phyloP scores from a whole-genome alignment of 768 basidiomycete genomes.

The Russula compacta region DNA sequence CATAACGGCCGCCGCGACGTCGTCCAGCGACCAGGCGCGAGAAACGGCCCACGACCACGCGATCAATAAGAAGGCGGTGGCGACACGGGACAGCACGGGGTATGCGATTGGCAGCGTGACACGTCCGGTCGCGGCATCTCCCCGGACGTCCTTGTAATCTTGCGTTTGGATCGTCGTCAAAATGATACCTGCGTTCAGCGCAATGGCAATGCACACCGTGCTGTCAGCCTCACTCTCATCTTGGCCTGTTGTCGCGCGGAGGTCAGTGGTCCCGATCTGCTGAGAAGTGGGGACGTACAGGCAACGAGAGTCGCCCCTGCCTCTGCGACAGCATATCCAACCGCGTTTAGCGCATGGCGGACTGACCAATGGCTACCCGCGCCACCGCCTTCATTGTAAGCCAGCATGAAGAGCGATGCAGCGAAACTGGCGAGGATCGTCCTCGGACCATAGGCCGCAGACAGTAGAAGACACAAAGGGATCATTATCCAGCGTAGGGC shows the following conservation, averaged over 20 bases:
- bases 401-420: constrained; percentile 17
- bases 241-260: background rate
- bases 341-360: constrained; percentile 30
- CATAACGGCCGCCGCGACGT: constrained; percentile 24
- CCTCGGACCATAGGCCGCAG: constrained; percentile 19
- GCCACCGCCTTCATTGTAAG: constrained; percentile 25
- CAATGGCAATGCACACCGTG: constrained; percentile 27
- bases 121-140: constrained; percentile 33
- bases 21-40: constrained; percentile 30
- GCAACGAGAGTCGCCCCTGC: constrained; percentile 31
- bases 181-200: constrained; percentile 32
- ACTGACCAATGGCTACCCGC: constrained; percentile 27
- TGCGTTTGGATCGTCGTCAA: constrained; percentile 41
- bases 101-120: constrained; percentile 37
- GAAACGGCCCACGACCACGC: constrained; percentile 32
- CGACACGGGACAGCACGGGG: constrained; percentile 28
- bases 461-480: constrained; percentile 22
- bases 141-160: constrained; percentile 40
- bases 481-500: constrained; percentile 26
- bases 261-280: too few species aligned
- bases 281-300: constrained; percentile 22
- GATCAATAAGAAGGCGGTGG: constrained; percentile 28
- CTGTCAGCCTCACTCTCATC: constrained; percentile 21
- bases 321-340: constrained; percentile 33
- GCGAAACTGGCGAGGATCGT: constrained; percentile 16